phyloP scores from a whole-genome alignment of 495 filamentous ascomycete species.

The Daldinia decipiens region DNA sequence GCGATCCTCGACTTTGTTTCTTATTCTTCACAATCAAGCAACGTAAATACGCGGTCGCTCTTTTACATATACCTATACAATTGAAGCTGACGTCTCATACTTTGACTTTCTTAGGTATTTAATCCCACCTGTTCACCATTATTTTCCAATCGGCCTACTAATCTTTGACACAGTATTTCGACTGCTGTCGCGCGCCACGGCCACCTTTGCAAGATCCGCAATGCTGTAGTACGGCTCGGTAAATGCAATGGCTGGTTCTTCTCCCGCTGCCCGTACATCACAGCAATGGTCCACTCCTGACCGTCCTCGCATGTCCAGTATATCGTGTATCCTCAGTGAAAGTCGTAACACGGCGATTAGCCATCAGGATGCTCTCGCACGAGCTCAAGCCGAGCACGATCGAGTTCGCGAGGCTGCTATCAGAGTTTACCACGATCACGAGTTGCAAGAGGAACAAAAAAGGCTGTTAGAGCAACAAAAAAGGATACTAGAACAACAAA shows the following conservation, averaged over 20 bases:
- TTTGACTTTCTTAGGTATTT: not conserved
- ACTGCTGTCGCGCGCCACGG: not conserved
- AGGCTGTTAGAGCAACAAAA: slow-evolving; percentile 60
- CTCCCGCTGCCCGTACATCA: slow-evolving; percentile 50
- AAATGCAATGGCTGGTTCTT: slow-evolving; percentile 52
- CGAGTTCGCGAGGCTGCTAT: slow-evolving; percentile 70
- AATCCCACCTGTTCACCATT: not conserved
- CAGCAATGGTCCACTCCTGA: slow-evolving; percentile 51
- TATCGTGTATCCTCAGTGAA: slow-evolving; percentile 53
- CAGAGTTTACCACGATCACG: slow-evolving; percentile 57
- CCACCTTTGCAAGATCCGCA: slow-evolving; percentile 12
- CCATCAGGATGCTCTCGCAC: slow-evolving; percentile 70
- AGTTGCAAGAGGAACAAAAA: slow-evolving; percentile 57
- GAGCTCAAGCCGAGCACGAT: slow-evolving; percentile 70
- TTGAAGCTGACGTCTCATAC: not conserved
- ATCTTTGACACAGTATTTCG: slow-evolving; percentile 6
- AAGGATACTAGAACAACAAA: slow-evolving; percentile 51
- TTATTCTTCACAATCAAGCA: not conserved
- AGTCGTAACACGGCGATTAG: slow-evolving; percentile 57
- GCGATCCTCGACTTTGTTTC: slow-evolving; percentile 20
- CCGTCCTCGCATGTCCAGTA: slow-evolving; percentile 48
- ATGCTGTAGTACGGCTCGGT: slow-evolving; percentile 30
- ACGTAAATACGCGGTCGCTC: not conserved
- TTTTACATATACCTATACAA: not conserved
- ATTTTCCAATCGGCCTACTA: not conserved